Evolutionary conservation across 2,329 filamentous ascomycete species (phyloP), one percentile per base, ranked within the genome.

Genomic region (Colletotrichum sp.): DNA sequence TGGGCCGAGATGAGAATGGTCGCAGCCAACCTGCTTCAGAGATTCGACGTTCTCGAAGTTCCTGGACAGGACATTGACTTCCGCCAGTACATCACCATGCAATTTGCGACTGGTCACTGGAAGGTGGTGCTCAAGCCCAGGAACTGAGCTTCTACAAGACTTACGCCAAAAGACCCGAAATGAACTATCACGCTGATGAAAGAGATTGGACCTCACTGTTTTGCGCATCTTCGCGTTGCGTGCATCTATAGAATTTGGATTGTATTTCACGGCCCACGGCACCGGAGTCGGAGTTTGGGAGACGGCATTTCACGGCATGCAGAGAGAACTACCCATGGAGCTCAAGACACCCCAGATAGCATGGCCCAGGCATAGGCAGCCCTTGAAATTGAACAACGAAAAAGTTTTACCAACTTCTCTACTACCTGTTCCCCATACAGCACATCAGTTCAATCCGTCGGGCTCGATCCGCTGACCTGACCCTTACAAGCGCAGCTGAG

Each of bases 61-160:
- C 78, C 75, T 4, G 77, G 73, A 5, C 79, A 80, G 63, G 36
- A 77, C 22, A 75, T 80, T 8, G 79, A 80, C 69, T 80, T 77
- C 69, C 66, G 79, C 8, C 79, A 80, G 39, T 80, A 77, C 63
- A 80, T 80, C 57, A 80, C 78, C 7, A 80, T 80, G 78, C 79
- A 80, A 28, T 80, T 80, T 63, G 66, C 72, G 5, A 80, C 78
- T 1, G 78, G 77, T 8, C 68, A 83, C 81, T 84, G 81, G 80
- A 76, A 79, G 75, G 80, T 83, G 77, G 79, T 84, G 77, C 81
- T 81, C 81, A 84, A 84, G 80, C 83, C 82, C 18, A 68, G 73
- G 30, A 60, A 48, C 64, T 75, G n/a, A 65, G 24, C 55, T 5
- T 59, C 8, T 3, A 16, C 24, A 8, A 28, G 4, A 6, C 24